Percentiles rank a stretch among this genome's conserved stretches.
phyloP scores from a whole-genome alignment of 2,329 filamentous ascomycete genomes.

The Pyrenophora tritici-repentis region DNA sequence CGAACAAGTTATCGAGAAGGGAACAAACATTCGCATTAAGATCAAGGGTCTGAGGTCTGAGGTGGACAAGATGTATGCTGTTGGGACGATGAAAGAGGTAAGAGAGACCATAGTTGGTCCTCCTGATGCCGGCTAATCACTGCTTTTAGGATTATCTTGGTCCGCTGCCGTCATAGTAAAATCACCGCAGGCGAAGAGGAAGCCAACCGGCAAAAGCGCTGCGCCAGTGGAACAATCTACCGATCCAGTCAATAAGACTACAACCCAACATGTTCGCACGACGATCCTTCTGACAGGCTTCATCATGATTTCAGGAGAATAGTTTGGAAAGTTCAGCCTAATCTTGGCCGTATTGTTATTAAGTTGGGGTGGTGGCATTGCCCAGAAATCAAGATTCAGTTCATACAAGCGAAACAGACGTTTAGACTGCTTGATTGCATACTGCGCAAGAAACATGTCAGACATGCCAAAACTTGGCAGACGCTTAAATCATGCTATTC shows the following conservation, averaged over 20 bases:
- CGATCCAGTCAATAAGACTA: neutral
- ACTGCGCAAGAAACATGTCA: neutral
- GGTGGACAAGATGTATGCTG: conserved; percentile 93
- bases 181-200: neutral
- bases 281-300: neutral
- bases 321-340: conserved; percentile 1
- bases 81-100: conserved; percentile 91
- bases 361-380: neutral
- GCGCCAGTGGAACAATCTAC: neutral
- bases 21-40: conserved; percentile 91
- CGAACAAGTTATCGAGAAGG: conserved; percentile 90
- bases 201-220: neutral
- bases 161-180: conserved; percentile 37
- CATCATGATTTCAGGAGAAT: neutral
- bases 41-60: conserved; percentile 93
- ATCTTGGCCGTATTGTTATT: conserved; percentile 1
- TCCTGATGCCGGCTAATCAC: conserved; percentile 16
- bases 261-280: neutral
- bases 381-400: neutral
- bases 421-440: neutral
- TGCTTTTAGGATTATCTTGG: conserved; percentile 48
- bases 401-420: neutral
- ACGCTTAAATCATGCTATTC: conserved; percentile 1
- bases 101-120: conserved; percentile 5
- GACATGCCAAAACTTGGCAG: conserved; percentile 2